phyloP scores from a whole-genome alignment of 1,284 basidiomycete species.

The Cryptococcus floricola region DNA sequence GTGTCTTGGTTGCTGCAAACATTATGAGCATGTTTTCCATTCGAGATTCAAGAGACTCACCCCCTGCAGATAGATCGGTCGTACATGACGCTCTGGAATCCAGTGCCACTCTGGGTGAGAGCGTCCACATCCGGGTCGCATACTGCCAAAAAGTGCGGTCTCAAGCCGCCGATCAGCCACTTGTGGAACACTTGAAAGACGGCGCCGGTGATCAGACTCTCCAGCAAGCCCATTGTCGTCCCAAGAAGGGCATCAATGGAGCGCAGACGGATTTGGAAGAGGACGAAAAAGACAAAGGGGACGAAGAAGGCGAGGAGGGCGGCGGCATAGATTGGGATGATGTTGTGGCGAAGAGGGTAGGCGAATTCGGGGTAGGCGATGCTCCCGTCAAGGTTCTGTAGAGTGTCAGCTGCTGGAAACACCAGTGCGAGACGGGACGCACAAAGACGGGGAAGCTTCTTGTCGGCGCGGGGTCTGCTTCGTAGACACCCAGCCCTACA shows the following conservation, averaged over 20 bases:
- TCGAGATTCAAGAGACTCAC: conserved; percentile 10
- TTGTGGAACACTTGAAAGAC: conserved; percentile 57
- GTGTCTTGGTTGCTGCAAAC: conserved; percentile 48
- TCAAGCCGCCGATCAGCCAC: conserved; percentile 53
- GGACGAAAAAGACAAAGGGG: conserved; percentile 56
- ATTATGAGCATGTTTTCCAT: background rate
- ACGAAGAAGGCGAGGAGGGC: conserved; percentile 57
- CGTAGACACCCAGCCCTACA: conserved; percentile 55
- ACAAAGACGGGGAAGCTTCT: conserved; percentile 42
- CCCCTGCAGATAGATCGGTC: conserved; percentile 56
- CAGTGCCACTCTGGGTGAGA: conserved; percentile 48
- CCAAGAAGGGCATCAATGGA: conserved; percentile 54
- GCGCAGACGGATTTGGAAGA: conserved; percentile 51
- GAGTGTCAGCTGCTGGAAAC: background rate
- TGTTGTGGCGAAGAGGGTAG: conserved; percentile 52
- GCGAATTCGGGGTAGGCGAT: conserved; percentile 44
- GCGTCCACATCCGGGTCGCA: conserved; percentile 53
- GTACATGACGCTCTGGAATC: conserved; percentile 55
- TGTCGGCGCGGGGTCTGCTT: conserved; percentile 46
- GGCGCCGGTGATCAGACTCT: conserved; percentile 46
- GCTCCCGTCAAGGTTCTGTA: conserved; percentile 24
- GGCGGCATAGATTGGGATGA: conserved; percentile 57
- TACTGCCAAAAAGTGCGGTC: conserved; percentile 47
- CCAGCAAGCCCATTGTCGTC: conserved; percentile 57
- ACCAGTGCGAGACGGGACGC: conserved; percentile 12